These are phyloP conservation scores for Quercus agrifolia DNA, from an alignment of 306 rosid species.

Conservation along the genomic window DNA sequence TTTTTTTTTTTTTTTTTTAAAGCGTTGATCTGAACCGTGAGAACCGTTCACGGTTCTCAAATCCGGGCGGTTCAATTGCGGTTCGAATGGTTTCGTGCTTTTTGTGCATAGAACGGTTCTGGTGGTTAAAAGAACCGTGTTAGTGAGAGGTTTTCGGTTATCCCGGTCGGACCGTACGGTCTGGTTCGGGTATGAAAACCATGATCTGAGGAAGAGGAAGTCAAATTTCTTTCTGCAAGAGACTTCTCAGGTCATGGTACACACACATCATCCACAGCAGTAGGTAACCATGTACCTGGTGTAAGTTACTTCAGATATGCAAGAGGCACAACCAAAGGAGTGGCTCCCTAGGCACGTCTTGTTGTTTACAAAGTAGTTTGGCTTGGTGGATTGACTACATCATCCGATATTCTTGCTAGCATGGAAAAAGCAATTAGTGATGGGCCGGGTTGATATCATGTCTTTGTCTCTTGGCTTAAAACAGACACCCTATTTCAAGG, in stretches of 20 bases:
- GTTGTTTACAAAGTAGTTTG: conserved; percentile 19
- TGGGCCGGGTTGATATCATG: no score
- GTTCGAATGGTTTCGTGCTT: no score
- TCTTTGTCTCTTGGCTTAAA: not conserved
- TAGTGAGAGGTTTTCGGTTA: no score
- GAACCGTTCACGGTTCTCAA: no score
- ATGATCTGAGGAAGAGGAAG: not conserved
- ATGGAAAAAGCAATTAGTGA: no score
- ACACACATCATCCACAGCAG: conserved; percentile 18
- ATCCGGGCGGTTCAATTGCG: no score
- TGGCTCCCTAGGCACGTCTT: conserved; percentile 10
- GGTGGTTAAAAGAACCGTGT: no score
- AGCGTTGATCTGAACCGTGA: no score
- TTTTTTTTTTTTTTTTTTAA: no score
- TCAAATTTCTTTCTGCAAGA: not conserved
- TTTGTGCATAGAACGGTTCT: no score
- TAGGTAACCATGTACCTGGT: conserved; percentile 1
- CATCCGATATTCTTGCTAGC: not conserved
- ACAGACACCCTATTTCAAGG: not conserved
- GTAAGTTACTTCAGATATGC: conserved; percentile 17
- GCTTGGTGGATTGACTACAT: not conserved
- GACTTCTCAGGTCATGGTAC: conserved; percentile 20
- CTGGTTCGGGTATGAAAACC: no score
- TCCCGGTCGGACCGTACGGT: no score
- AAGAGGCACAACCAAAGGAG: conserved; percentile 10